Conservation (phyloP, 1,284 basidiomycete species). For the Heterobasidion irregulare region DNA sequence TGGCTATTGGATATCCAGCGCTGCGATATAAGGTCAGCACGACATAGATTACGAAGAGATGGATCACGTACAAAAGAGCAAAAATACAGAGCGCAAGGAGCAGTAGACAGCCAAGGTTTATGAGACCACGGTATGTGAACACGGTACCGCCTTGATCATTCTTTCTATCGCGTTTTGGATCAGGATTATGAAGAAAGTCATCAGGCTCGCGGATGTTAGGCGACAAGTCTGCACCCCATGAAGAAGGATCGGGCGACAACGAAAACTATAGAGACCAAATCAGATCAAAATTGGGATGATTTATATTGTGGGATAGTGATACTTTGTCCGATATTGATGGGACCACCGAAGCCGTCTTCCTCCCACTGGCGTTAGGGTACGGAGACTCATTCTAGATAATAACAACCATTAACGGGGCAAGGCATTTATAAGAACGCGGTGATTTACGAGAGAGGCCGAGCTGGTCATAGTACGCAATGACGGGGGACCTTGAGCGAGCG, state of each 20-base stretch:
- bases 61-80: conserved; percentile 58
- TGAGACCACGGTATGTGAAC: conserved; percentile 64
- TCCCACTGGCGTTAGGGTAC: conserved; percentile 23
- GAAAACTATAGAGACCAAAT: conserved; percentile 41
- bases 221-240: conserved; percentile 61
- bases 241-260: conserved; percentile 59
- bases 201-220: conserved; percentile 52
- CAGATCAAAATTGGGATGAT: background rate
- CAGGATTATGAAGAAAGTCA: conserved; percentile 68
- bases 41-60: background rate
- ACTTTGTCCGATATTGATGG: conserved; percentile 31
- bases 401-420: conserved; percentile 1
- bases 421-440: conserved; percentile 4
- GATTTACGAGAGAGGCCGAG: conserved; percentile 32
- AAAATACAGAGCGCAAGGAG: conserved; percentile 55
- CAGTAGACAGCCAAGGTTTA: conserved; percentile 72
- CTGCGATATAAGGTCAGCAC: conserved; percentile 24
- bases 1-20: conserved; percentile 77
- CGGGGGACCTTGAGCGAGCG: conserved; percentile 32
- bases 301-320: background rate
- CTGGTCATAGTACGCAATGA: conserved; percentile 31
- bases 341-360: conserved; percentile 12
- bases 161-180: conserved; percentile 61
- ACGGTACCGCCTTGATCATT: conserved; percentile 53
- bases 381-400: conserved; percentile 34